Base-by-base conservation (phyloP, 2,329 filamentous ascomycete genomes). In the Didymosphaeria variabile region DNA sequence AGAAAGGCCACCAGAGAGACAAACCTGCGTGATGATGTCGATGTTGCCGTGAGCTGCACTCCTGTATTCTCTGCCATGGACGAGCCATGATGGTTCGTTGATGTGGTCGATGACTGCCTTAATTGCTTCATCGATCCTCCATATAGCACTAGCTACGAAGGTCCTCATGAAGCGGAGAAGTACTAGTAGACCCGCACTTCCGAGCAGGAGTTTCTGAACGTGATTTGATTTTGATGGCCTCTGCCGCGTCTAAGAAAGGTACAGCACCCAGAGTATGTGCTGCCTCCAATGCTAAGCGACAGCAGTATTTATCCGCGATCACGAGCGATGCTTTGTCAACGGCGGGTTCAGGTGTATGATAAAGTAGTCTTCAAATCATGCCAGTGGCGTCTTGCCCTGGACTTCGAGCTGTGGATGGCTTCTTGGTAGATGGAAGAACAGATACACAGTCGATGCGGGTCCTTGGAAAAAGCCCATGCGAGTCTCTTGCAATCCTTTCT, bases 31-130 rank as follows among this genome's bases (percentile, higher is more conserved):
- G 59, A 92, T 83, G 72, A 91, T 91, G 5, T 90, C 88, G 23
- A 91, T 85, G 13, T 86, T 84, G 8, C 90, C 90, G 70, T 92
- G 89, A 0, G 85, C 86, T 4, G 89, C 87, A 1, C 90, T 90
- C 34, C 90, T 80, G 69, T 90, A 91, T 1, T 80, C 79, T 65
- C 86, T 86, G 13, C 84, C 85, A 61, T 87, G 85, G 86, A 87
- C 91, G 62, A 82, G 84, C 90, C 90, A 92, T 0, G 84, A 83
- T 46, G 81, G 81, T 60, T 73, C 79, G 29, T 81, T 81, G 58
- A 92, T 89, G 40, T 84, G 83, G 34, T 86, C 81, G 21, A 87
- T 84, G 0, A 91, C 80, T 57, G 84, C 82, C 7, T 81, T 79
- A 38, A 89, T 84, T 1, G 86, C 83, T 12, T 82, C 80, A 26